Evolutionary conservation across 2,329 filamentous ascomycete genomes (phyloP), one percentile per base, ranked within the genome.

Genomic region (Lasiodiplodia theobromae): DNA sequence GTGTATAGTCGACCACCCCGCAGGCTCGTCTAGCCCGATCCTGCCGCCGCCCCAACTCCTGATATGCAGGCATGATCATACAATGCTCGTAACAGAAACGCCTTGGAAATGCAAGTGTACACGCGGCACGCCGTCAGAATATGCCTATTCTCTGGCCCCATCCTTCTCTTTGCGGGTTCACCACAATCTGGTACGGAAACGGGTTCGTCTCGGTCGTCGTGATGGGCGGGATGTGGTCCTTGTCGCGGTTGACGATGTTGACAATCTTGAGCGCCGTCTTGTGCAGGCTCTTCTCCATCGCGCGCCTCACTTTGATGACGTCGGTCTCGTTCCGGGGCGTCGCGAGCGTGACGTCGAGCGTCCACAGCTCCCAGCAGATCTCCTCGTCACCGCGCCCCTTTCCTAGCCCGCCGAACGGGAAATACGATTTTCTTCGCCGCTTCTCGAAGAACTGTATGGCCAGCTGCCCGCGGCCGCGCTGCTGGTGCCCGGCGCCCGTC

Each of bases 331-430:
- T 97, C 76, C 91, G 86, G 37, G 95, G 94, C 74, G 93, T 94
- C 11, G 94, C 93, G 67, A 97, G 89, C n/a, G 94, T 96, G 63
- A 98, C 92, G 80, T 96, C 93, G 72, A 99, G 83, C 54, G 92
- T 93, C 96, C 96, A 99, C 76, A 89, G 90, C 85, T 98, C 96
- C 96, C 96, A 99, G 79, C 94, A 97, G 21, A 97, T 89, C 79
- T 97, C 94, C 78, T 98, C 94, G 72, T 97, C 95, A 28, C 89
- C 91, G 74, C 89, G 90, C 28, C 18, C 68, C 52, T 68, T 68
- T 58, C 58, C 67, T 58, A 68, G 38, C 12, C 44, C 60, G 80
- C 87, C 82, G 73, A 94, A 91, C 80, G 92, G 85, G 72, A 84
- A 90, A 78, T 92, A 94, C 2, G 88, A 87, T 84, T 94, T 96